Base-by-base conservation (phyloP, 306 rosid genomes). In the Comarum palustre region DNA sequence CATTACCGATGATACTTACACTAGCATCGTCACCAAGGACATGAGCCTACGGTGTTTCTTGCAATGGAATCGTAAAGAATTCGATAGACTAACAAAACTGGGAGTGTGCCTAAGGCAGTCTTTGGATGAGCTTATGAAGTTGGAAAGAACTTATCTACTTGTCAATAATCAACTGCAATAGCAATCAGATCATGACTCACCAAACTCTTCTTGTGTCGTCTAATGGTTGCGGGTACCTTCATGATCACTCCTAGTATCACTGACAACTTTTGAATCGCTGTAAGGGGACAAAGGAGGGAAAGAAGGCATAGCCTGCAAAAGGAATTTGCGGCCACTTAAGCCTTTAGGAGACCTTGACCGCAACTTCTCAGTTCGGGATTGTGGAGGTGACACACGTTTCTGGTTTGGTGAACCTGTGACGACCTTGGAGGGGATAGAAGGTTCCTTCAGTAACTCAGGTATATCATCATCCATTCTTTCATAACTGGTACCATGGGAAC, bases 201-300 rank as follows among this genome's bases (percentile, higher is more conserved):
- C 27, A 11, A 25, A 52, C n/a, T 62, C 41, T 47, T 39, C 20
- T 31, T 38, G 60, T 27, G 64, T 47, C 8, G 6, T 20, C 57
- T 10, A 72, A 46, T 22, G 61, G 38, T 43, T 55, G 42, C 41
- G 42, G 66, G 66, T 9, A 58, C 20, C 54, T 16, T 59, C 31
- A 72, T 6, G 31, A 5, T 12, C 68, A 19, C 65, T 43, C 71
- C 12, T 42, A 55, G 16, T 32, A 32, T 32, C 42, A 12, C 13
- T 12, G 22, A 12, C 60, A 17, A 22, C 27, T 59, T 61, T 51
- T n/a, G 46, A 60, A 68, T 75, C 61, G 12, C 29, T 64, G 51
- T 62, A 61, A 2, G 76, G 75, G 19, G 60, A 46, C 39, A 69
- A 79, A 22, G 68, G 60, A 29, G 81, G 77, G 55, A 67, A 76